Evolutionary conservation across 345 rosid species (phyloP).

Genomic region (Citrus glauca): DNA sequence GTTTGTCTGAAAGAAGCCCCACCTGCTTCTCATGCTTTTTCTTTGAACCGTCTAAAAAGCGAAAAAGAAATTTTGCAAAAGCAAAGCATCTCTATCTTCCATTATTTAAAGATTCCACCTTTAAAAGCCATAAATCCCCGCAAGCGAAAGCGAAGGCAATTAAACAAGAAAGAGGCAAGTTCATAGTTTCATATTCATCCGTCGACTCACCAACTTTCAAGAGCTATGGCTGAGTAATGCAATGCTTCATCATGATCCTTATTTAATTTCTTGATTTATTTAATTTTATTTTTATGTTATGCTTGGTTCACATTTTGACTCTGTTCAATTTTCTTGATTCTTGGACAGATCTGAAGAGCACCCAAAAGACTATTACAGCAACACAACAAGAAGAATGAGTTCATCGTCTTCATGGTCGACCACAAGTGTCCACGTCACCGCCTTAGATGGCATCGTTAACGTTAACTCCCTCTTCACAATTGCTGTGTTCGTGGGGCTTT

Average conservation of each 20-base stretch:
- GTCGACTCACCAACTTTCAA: background rate
- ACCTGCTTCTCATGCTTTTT: background rate
- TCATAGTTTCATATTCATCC: background rate
- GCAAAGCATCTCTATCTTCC: conserved; percentile 10
- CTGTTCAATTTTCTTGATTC: background rate
- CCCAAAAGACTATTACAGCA: conserved; percentile 39
- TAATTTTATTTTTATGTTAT: background rate
- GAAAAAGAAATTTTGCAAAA: background rate
- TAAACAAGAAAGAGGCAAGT: background rate
- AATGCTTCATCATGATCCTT: background rate
- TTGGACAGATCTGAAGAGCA: conserved; percentile 48
- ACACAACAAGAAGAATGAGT: conserved; percentile 18
- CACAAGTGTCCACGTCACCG: conserved; percentile 92
- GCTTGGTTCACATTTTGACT: background rate
- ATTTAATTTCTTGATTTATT: background rate
- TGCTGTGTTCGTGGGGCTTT: conserved; percentile 94
- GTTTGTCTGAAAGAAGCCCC: background rate
- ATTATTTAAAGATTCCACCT: background rate
- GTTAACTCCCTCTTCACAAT: conserved; percentile 95
- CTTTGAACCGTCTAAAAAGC: background rate
- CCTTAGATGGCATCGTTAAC: conserved; percentile 91
- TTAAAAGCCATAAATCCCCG: background rate
- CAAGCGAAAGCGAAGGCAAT: background rate
- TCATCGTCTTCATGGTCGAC: conserved; percentile 37
- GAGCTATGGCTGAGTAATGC: conserved; percentile 41